Conservation (phyloP, 371 early-diverging fungal species). For the Mortierella sp. region DNA sequence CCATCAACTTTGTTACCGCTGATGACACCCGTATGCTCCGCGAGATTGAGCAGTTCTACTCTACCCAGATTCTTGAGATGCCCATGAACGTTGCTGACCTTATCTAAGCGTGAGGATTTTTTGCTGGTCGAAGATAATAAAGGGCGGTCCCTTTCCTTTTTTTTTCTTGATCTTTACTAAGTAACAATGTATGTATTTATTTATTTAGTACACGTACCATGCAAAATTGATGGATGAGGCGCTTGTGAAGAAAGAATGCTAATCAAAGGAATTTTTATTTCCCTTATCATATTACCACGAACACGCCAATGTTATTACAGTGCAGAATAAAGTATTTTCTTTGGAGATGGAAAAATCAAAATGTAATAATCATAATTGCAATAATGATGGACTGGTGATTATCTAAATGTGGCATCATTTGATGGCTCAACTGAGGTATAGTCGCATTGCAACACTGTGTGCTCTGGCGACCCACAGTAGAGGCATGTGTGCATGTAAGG, state of each 20-base stretch:
- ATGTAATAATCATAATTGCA: neutral
- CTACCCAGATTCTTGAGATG: slow-evolving; percentile 97
- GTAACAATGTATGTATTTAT: slow-evolving; percentile 68
- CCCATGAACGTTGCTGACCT: slow-evolving; percentile 91
- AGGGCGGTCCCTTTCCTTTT: too few relatives aligned
- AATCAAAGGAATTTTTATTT: too few relatives aligned
- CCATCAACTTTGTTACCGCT: slow-evolving; percentile 98
- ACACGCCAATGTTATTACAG: neutral
- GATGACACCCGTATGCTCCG: slow-evolving; percentile 95
- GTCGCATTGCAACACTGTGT: slow-evolving; percentile 51
- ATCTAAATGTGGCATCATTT: slow-evolving; percentile 22
- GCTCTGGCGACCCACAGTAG: slow-evolving; percentile 47
- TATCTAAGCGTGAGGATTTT: slow-evolving; percentile 61
- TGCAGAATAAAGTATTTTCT: slow-evolving; percentile 46
- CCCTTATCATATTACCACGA: neutral
- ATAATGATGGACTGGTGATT: neutral
- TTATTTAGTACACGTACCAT: too few relatives aligned
- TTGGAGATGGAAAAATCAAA: slow-evolving; percentile 39
- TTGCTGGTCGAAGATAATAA: neutral
- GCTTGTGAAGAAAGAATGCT: too few relatives aligned
- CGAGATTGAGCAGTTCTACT: slow-evolving; percentile 96
- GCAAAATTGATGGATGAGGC: too few relatives aligned
- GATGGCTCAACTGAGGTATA: slow-evolving; percentile 46
- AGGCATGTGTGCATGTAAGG: slow-evolving; percentile 52
- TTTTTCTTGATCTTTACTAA: neutral